Base-by-base conservation (phyloP, 768 basidiomycete genomes). In the Russula virescens region DNA sequence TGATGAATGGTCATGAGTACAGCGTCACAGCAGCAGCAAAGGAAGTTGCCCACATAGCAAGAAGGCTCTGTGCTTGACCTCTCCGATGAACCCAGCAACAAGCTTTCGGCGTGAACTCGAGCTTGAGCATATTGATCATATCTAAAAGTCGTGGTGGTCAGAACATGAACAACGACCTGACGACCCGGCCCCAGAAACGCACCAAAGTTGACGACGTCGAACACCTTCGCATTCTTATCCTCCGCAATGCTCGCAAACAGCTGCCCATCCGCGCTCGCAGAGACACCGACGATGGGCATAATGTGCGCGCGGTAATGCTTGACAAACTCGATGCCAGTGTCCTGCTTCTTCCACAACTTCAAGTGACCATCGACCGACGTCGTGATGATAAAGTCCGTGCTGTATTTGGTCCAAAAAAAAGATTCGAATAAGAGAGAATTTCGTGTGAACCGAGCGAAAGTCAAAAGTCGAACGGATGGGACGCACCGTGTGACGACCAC, bases 311-410 rank as follows among this genome's bases (percentile, higher is more conserved):
- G 87, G 73, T 96, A 99, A 67, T 95, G 92, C 75, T 99, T 99
- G 62, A 98, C 96, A 69, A 98, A 98, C 76, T 98, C 97, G 70
- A 99, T 94, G 5, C 95, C 96, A 7, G 79, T 73, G 23, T 94
- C 90, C 76, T 97, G 94, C 75, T 99, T 99, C 79, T 97, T 98
- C 97, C 97, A 99, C n/a, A 99, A 75, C 73, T 99, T 99, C 66
- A 98, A 74, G 74, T 94, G 89, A 2, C 97, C 97, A 71, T 98
- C 97, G 11, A 94, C 75, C 3, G 96, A 98, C 1, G 96, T 94
- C 8, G 97, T 99, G 53, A 99, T 81, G 47, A 98, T 71, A 70
- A 98, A 99, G 61, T 94, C 87, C 14, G 94, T 96, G 73, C 96
- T 97, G 68, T 4, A 55, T 28, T 21, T 18, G 11, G 26, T 40